phyloP scores from a whole-genome alignment of 2,329 filamentous ascomycete genomes.

The Trichoderma endophyticum region DNA sequence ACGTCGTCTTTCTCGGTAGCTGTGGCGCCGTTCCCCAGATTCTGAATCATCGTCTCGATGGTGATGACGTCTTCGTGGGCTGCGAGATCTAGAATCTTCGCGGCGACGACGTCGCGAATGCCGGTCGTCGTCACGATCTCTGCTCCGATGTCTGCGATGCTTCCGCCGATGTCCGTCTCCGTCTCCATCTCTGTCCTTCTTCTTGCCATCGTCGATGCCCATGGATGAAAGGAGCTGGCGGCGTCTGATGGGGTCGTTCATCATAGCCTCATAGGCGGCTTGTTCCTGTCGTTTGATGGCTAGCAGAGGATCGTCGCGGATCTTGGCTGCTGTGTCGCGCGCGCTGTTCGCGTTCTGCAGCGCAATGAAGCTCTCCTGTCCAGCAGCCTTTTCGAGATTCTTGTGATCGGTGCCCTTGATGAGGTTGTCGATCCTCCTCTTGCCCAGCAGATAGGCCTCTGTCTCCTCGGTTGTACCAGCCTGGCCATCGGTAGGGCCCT shows the following conservation, averaged over 20 bases:
- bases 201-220: conserved; percentile 52
- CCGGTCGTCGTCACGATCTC: conserved; percentile 34
- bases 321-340: conserved; percentile 79
- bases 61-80: conserved; percentile 35
- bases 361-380: conserved; percentile 58
- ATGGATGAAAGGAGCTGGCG: conserved; percentile 64
- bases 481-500: conserved; percentile 75
- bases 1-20: background rate
- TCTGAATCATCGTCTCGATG: conserved; percentile 25
- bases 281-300: conserved; percentile 93
- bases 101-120: conserved; percentile 38
- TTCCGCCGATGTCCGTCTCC: conserved; percentile 39
- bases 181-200: conserved; percentile 27
- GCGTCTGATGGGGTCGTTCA: conserved; percentile 69
- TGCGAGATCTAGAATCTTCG: conserved; percentile 46
- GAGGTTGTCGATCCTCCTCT: conserved; percentile 80
- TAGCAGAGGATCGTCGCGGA: conserved; percentile 85
- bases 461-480: conserved; percentile 80
- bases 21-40: conserved; percentile 29
- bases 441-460: conserved; percentile 89
- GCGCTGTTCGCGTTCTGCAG: conserved; percentile 68
- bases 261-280: conserved; percentile 73
- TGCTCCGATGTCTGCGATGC: conserved; percentile 44
- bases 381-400: conserved; percentile 72
- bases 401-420: conserved; percentile 78